phyloP scores from a whole-genome alignment of 2,329 filamentous ascomycete species.

The Colletotrichum agaves region DNA sequence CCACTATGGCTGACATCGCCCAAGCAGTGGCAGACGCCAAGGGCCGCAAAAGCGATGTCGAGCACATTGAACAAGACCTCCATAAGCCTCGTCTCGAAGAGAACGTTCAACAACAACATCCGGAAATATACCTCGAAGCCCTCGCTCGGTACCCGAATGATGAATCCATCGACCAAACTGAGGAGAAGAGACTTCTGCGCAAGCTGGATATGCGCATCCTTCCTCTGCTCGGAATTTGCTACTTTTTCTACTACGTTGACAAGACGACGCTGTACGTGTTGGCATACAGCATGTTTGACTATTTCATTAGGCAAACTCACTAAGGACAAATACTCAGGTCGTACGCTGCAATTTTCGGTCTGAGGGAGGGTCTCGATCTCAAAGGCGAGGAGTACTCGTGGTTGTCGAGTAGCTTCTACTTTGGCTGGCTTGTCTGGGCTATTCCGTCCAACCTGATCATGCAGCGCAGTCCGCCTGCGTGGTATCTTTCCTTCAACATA shows the following conservation, averaged over 20 bases:
- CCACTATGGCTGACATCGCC: conserved; percentile 9
- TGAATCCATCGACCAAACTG: conserved; percentile 48
- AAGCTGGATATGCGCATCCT: conserved; percentile 53
- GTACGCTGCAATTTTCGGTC: conserved; percentile 74
- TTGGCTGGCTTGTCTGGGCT: conserved; percentile 52
- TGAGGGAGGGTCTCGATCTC: conserved; percentile 67
- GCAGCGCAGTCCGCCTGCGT: conserved; percentile 47
- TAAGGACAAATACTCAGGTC: conserved; percentile 43
- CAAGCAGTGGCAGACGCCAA: neutral
- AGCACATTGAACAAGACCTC: conserved; percentile 39
- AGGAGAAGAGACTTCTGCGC: conserved; percentile 47
- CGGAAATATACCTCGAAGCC: conserved; percentile 49
- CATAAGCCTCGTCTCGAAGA: conserved; percentile 25
- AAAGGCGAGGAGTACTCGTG: conserved; percentile 66
- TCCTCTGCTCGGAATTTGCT: conserved; percentile 52
- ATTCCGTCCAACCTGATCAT: conserved; percentile 46
- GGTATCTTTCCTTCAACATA: conserved; percentile 57
- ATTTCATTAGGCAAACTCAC: neutral
- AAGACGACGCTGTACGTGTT: conserved; percentile 37
- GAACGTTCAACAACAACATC: conserved; percentile 40
- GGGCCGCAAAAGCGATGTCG: conserved; percentile 29
- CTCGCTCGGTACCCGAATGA: conserved; percentile 50
- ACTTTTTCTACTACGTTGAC: conserved; percentile 53
- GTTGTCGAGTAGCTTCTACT: conserved; percentile 51
- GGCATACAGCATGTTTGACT: too few relatives aligned